Evolutionary conservation across 257 asterid genomes (phyloP), one percentile per base, ranked within the genome.

Genomic region (Solanum appendiculatum): DNA sequence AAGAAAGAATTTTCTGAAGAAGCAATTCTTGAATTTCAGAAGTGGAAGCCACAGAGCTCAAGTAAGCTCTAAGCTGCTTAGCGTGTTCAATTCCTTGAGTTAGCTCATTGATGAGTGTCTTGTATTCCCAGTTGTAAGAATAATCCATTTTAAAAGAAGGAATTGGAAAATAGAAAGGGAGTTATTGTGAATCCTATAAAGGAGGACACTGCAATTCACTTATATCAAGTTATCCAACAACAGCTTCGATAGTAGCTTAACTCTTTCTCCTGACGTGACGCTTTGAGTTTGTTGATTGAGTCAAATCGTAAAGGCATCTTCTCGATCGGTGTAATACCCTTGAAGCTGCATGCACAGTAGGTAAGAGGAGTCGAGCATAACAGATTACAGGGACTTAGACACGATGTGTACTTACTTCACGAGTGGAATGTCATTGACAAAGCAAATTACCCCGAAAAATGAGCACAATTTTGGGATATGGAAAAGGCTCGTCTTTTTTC

Each of bases 61-160:
- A 68, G 72, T 93, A 93, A 75, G 89, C 39, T 42, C 92, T 93
- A 9, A 97, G 97, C 91, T 93, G 98, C 91, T 89, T 91, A 58
- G 99, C 94, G 60, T 86, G 89, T 86, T 95, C 98, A 95, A 93
- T 93, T 86, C 98, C 99, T 84, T 91, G 94, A 37, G 95, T 88
- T 29, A 94, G 93, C 85, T 93, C 98, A 85, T 91, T 89, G 86
- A 89, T 89, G 86, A 97, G 89, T 66, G 88, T 68, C 64, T 87
- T 83, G 89, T 92, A 82, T 74, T 92, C 97, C 91, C 93, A 90
- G 36, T 88, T 42, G 18, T n/a, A n/a, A 51, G 23, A 51, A 16
- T 23, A 51, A 51, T 51, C 60, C 60, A 51, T 16, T 51, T 51
- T 16, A 51, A 51, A 42, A 18, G 60, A 51, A 51, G 60, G 60